These are phyloP conservation scores for Xerocomus spinulosus DNA, from an alignment of 768 basidiomycete genomes.

Conservation along the genomic window DNA sequence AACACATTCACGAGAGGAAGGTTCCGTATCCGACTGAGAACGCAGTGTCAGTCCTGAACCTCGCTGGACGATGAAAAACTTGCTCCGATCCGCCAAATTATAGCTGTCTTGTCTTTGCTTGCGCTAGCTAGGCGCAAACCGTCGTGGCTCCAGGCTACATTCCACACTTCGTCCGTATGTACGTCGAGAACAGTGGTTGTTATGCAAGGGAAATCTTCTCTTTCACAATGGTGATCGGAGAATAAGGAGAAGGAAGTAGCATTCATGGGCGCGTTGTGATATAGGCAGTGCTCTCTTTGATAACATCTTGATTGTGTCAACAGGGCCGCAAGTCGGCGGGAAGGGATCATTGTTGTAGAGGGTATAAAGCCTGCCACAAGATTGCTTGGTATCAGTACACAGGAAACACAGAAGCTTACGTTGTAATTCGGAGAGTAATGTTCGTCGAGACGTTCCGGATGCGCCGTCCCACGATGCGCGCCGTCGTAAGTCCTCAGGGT, in stretches of 20 bases:
- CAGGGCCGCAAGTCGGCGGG: constrained; percentile 78
- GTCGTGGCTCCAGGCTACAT: constrained; percentile 90
- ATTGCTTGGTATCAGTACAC: not conserved
- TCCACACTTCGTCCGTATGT: constrained; percentile 94
- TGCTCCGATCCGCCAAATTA: constrained; percentile 87
- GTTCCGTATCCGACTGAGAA: constrained; percentile 42
- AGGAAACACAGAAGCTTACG: constrained; percentile 42
- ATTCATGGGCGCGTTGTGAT: constrained; percentile 71
- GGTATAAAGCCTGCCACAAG: constrained; percentile 71
- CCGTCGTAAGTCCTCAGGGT: constrained; percentile 74
- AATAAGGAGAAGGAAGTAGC: constrained; percentile 72
- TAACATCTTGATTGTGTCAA: constrained; percentile 78
- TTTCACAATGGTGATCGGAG: constrained; percentile 78
- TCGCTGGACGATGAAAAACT: constrained; percentile 27
- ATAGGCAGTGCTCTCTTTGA: constrained; percentile 79
- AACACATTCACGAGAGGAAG: constrained; percentile 54
- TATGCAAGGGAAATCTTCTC: constrained; percentile 75
- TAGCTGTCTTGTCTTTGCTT: constrained; percentile 80
- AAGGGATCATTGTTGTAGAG: constrained; percentile 88
- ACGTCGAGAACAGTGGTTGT: constrained; percentile 83
- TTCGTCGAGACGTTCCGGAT: constrained; percentile 68
- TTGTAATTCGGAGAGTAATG: constrained; percentile 76
- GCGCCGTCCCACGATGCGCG: constrained; percentile 90
- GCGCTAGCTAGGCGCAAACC: constrained; percentile 82
- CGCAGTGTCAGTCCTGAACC: constrained; percentile 4